These are phyloP conservation scores for Amylocarpus encephaloides DNA, from an alignment of 2,329 filamentous ascomycete species.

Conservation along the genomic window DNA sequence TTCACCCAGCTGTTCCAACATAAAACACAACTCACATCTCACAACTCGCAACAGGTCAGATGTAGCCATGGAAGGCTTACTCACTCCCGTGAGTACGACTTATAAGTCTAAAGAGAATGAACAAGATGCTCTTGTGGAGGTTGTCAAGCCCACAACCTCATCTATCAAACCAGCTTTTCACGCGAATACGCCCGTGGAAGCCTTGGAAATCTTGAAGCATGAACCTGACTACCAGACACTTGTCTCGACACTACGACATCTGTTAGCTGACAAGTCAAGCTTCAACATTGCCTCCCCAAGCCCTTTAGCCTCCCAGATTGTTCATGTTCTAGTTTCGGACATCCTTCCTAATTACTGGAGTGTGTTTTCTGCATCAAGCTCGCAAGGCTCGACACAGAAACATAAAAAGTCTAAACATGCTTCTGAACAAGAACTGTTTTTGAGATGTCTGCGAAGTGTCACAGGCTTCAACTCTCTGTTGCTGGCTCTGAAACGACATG, in stretches of 20 bases:
- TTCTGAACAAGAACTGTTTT: slow-evolving; percentile 43
- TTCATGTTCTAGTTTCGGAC: slow-evolving; percentile 66
- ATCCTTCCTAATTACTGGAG: slow-evolving; percentile 81
- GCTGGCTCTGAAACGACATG: slow-evolving; percentile 58
- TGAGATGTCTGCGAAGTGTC: slow-evolving; percentile 64
- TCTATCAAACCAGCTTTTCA: slow-evolving; percentile 9
- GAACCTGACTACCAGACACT: slow-evolving; percentile 58
- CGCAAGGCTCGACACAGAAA: slow-evolving; percentile 13
- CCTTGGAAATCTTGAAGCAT: slow-evolving; percentile 51
- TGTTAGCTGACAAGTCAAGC: slow-evolving; percentile 34
- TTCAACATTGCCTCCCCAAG: slow-evolving; percentile 58
- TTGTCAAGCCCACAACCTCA: slow-evolving; percentile 8
- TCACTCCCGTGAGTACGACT: slow-evolving; percentile 42
- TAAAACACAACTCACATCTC: background rate
- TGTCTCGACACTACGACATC: slow-evolving; percentile 44
- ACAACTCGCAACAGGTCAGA: slow-evolving; percentile 3
- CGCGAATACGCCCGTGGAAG: slow-evolving; percentile 37
- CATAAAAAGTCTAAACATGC: slow-evolving; percentile 19
- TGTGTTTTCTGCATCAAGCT: slow-evolving; percentile 45
- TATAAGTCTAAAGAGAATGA: slow-evolving; percentile 20
- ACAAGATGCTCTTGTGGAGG: slow-evolving; percentile 20
- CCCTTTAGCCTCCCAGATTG: slow-evolving; percentile 65
- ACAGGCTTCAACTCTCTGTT: slow-evolving; percentile 73
- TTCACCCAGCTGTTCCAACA: slow-evolving; percentile 12
- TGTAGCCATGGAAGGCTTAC: slow-evolving; percentile 41